A percentile compares a stretch with the other conserved stretches of the same genome.
Conservation (phyloP, 148 eudicot species). For the Heliamphora exappendiculata region DNA sequence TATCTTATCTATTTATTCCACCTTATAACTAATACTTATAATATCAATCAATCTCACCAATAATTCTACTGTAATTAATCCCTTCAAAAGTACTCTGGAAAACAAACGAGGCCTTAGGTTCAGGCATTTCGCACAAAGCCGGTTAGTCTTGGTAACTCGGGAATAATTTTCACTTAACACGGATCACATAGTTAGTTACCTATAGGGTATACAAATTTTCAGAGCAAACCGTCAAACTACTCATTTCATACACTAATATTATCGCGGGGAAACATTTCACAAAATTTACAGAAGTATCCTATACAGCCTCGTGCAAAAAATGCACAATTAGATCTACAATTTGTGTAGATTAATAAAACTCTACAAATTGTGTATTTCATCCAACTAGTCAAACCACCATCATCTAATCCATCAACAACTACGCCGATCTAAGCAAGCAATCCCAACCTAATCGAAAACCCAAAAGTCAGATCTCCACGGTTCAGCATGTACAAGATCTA, state of each 20-base stretch:
- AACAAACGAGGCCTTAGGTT: too few relatives aligned
- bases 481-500: neutral
- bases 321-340: neutral
- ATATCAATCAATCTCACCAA: too few relatives aligned
- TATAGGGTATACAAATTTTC: neutral
- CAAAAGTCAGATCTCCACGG: neutral
- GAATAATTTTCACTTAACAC: neutral
- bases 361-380: neutral
- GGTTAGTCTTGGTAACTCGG: too few relatives aligned
- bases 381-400: neutral
- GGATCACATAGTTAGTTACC: neutral
- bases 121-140: too few relatives aligned
- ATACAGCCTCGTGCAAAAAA: neutral
- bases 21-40: too few relatives aligned
- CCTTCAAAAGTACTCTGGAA: too few relatives aligned
- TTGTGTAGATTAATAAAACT: neutral
- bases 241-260: neutral
- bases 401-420: neutral
- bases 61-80: too few relatives aligned
- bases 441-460: neutral
- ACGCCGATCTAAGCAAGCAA: neutral
- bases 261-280: neutral
- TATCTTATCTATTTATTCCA: too few relatives aligned
- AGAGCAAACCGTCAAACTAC: neutral
- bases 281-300: neutral